Conservation (phyloP, 306 rosid genomes). For the Trichosanthes truncata region DNA sequence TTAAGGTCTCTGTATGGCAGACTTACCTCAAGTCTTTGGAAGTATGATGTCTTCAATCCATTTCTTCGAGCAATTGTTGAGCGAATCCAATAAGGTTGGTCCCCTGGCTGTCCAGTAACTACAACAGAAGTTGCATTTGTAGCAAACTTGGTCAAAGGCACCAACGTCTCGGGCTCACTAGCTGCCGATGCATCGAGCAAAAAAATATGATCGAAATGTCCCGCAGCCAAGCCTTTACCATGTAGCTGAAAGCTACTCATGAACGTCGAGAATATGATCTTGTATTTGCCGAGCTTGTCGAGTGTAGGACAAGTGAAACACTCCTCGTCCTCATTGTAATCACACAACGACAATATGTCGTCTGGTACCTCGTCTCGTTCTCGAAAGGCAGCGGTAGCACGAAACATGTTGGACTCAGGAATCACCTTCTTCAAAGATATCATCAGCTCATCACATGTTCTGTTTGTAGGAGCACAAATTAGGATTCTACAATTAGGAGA, state of each 20-base stretch:
- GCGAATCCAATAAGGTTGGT: neutral
- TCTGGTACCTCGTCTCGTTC: conserved; percentile 20
- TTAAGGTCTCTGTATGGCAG: neutral
- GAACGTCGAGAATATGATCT: conserved; percentile 27
- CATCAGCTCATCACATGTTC: conserved; percentile 20
- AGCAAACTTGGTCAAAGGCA: conserved; percentile 23
- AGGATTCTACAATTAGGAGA: conserved; percentile 10
- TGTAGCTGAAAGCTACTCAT: conserved; percentile 22
- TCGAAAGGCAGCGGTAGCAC: conserved; percentile 20
- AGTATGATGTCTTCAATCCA: conserved; percentile 21
- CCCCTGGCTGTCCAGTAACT: conserved; percentile 12
- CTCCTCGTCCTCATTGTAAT: neutral
- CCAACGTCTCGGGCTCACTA: conserved; percentile 25
- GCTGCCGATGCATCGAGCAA: conserved; percentile 28
- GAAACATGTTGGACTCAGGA: conserved; percentile 18
- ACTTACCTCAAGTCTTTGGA: conserved; percentile 11
- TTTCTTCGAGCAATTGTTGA: conserved; percentile 16
- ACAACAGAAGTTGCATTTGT: conserved; percentile 14
- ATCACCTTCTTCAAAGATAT: conserved; percentile 8
- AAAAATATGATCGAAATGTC: conserved; percentile 25
- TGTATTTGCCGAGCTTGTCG: conserved; percentile 9
- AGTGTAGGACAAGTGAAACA: conserved; percentile 24
- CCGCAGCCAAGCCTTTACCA: conserved; percentile 15
- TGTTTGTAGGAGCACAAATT: conserved; percentile 15
- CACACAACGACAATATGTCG: conserved; percentile 20